phyloP scores from a whole-genome alignment of 2,329 filamentous ascomycete genomes.

The Lasiodiplodia sp. region DNA sequence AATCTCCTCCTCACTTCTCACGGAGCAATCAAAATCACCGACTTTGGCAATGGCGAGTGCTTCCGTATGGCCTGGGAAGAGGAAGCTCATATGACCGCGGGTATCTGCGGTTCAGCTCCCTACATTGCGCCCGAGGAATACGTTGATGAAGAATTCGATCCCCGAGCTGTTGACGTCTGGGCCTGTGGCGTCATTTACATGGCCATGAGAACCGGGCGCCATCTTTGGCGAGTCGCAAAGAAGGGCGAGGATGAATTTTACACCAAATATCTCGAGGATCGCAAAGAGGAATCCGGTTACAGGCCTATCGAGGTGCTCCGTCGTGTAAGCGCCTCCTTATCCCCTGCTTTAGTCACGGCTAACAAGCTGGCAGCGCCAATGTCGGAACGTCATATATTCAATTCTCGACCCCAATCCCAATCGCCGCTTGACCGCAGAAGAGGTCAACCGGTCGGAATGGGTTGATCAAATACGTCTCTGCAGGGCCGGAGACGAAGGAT shows the following conservation, averaged over 20 bases:
- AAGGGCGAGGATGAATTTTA: conserved; percentile 99
- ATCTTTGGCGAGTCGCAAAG: conserved; percentile 96
- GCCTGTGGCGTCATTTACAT: conserved; percentile 99
- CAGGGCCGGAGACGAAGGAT: conserved; percentile 94
- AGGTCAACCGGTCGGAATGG: conserved; percentile 98
- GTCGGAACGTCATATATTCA: conserved; percentile 98
- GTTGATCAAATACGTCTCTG: conserved; percentile 97
- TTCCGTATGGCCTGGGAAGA: conserved; percentile 99
- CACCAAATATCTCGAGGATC: conserved; percentile 88
- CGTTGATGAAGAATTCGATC: conserved; percentile 92
- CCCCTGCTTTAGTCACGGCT: conserved; percentile 31
- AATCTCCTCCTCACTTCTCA: conserved; percentile 93
- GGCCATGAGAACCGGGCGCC: conserved; percentile 96
- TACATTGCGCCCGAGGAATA: conserved; percentile 99
- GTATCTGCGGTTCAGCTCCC: conserved; percentile 92
- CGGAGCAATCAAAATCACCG: conserved; percentile 94
- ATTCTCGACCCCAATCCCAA: conserved; percentile 94
- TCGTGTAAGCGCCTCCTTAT: conserved; percentile 66
- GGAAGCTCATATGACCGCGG: conserved; percentile 97
- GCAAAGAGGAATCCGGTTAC: conserved; percentile 94
- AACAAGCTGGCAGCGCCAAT: conserved; percentile 73
- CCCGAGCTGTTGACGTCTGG: conserved; percentile 97
- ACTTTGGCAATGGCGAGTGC: conserved; percentile 98
- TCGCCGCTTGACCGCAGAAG: conserved; percentile 91
- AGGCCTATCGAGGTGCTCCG: conserved; percentile 94